Base-by-base conservation (phyloP, 441 rosid genomes). In the Mallotus repandus region DNA sequence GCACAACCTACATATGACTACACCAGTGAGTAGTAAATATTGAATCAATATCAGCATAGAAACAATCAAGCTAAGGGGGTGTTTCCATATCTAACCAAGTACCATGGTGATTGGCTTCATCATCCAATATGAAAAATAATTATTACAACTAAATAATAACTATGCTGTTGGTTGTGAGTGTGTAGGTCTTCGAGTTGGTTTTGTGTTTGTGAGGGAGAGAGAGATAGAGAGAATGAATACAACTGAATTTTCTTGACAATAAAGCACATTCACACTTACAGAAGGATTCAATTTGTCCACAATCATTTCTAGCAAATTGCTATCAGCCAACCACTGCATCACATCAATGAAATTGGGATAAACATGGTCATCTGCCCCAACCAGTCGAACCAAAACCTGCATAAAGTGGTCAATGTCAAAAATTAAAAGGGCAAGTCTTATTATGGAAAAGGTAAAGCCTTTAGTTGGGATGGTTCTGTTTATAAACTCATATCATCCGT, bases 321-420 rank as follows among this genome's bases (percentile, higher is more conserved):
- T 89, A 67, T 92, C 98, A 77, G 98, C 97, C 84, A 96, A 79
- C 93, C 96, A 92, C 76, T 89, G 98, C 97, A 96, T 94, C 85
- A 96, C 98, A 81, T 94, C 98, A 82, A 84, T 76, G 81, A 89
- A 89, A 82, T 94, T 94, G 66, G 98, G 98, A 89, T 92, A 96
- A 18, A 92, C 89, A 68, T 94, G 92, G 80, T 94, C 97, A 74
- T 96, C 99, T 16, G 97, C 98, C 43, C 99, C 98, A 29, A 96
- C 98, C 19, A 96, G 81, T 76, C 98, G 91, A 80, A 96, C 89
- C 85, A 94, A 82, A 81, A 96, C 98, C 99, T 96, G 86, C 55
- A 67, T 45, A 16, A 66, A 52, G 60, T 68, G 41, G 43, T 9
- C 21, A 29, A 68, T 63, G 60, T 65, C 21, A 74, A 63, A 76